Evolutionary conservation across 2,329 filamentous ascomycete genomes (phyloP), one percentile per base, ranked within the genome.

Genomic region (Exophiala xenobiotica): DNA sequence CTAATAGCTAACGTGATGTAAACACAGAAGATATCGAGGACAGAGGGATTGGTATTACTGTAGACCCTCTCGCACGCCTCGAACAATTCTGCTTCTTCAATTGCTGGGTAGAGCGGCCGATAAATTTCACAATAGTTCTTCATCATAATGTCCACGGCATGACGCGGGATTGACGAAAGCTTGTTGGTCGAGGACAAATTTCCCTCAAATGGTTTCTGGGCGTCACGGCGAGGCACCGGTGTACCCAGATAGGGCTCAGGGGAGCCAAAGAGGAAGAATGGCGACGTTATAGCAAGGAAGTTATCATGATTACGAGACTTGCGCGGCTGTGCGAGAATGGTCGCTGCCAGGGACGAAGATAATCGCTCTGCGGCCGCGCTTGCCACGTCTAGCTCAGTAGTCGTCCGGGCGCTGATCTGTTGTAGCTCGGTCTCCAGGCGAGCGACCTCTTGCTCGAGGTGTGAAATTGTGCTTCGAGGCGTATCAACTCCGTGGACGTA

Each of bases 401-500:
- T 42, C 8, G 9, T 23, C 6, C 41, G 43, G 20, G n/a, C 20
- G 19, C 37, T 44, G 27, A 49, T 39, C 8, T 8, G 23, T 16
- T 11, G 38, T 18, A 52, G 56, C 23, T 61, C 59, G 14, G 53
- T 58, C 49, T 65, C 62, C 11, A 65, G 48, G 4, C 56, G 57
- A 8, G 63, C 63, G 46, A 65, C 61, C 49, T 64, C 60, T 16
- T 58, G 53, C 43, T 65, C 64, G 1, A 65, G 55, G 43, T 60
- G 52, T 23, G 58, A 55, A 19, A 63, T 57, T 3, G 61, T 60
- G 45, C 62, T 64, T 47, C 63, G 61, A 8, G 63, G 63, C 8
- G 61, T 48, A 14, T 57, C 54, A 24, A 42, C 19, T 2, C 47
- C 33, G 11, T 48, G 55, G 3, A 56, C 39, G 8, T 54, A 46